A percentile compares a stretch with the other conserved stretches of the same genome.
Evolutionary conservation across 2,329 filamentous ascomycete species (phyloP).

Genomic region (Fusarium citri): DNA sequence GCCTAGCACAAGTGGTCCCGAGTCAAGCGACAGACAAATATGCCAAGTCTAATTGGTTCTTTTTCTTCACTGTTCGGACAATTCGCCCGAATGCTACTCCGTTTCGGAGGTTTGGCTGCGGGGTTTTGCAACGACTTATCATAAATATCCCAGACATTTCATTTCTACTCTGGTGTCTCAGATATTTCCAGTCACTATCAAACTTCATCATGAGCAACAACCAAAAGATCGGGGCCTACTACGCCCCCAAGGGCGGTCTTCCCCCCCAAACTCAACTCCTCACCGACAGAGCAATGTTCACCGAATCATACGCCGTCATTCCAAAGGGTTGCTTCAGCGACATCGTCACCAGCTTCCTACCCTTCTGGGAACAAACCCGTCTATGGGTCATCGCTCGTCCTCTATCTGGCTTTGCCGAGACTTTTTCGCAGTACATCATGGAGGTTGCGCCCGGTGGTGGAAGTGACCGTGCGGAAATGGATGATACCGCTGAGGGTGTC

Average conservation of each 20-base stretch:
- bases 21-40: background rate
- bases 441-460: constrained; percentile 27
- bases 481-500: constrained; percentile 26
- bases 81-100: background rate
- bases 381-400: constrained; percentile 32
- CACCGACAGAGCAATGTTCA: constrained; percentile 33
- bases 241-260: constrained; percentile 29
- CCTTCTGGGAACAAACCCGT: constrained; percentile 29
- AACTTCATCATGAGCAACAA: constrained; percentile 11
- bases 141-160: background rate
- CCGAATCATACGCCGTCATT: constrained; percentile 33
- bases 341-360: constrained; percentile 31
- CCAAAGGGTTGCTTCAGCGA: constrained; percentile 36
- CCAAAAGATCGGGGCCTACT: constrained; percentile 18
- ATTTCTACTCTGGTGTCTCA: too few species aligned
- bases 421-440: constrained; percentile 33
- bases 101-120: constrained; percentile 3
- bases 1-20: background rate
- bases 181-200: background rate
- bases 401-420: constrained; percentile 28
- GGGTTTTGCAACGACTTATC: constrained; percentile 2
- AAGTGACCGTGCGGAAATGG: constrained; percentile 26
- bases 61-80: background rate
- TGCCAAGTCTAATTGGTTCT: background rate
- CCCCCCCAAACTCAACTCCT: constrained; percentile 30